These are phyloP conservation scores for Nicotiana rustica DNA, from an alignment of 305 asterid species.

Conservation along the genomic window DNA sequence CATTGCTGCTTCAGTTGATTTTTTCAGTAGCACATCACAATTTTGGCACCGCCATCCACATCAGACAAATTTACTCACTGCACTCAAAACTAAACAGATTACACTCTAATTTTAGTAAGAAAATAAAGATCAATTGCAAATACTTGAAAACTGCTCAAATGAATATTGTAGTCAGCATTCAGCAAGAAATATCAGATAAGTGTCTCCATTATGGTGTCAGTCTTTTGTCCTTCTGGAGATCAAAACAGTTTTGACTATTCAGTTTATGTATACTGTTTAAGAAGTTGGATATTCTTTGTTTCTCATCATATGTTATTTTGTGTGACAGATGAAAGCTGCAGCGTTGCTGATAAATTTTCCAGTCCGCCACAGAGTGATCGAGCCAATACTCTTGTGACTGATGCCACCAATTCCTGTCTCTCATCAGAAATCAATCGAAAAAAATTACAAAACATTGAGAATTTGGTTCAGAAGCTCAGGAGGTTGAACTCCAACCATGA, in stretches of 20 bases:
- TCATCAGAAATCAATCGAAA: constrained; percentile 58
- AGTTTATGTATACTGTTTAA: background rate
- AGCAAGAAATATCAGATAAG: background rate
- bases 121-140: background rate
- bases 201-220: constrained; percentile 23
- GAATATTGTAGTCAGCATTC: background rate
- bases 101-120: background rate
- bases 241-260: background rate
- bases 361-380: constrained; percentile 42
- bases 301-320: constrained; percentile 30
- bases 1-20: background rate
- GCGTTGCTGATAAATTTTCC: constrained; percentile 40
- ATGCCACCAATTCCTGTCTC: constrained; percentile 45
- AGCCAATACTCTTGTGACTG: constrained; percentile 36
- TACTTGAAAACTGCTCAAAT: background rate
- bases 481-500: constrained; percentile 91
- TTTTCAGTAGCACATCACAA: constrained; percentile 2
- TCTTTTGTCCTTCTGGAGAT: constrained; percentile 15
- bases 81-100: constrained; percentile 5
- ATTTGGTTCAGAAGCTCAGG: constrained; percentile 78
- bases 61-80: background rate
- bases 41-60: background rate
- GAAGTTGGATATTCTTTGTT: constrained; percentile 27
- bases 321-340: constrained; percentile 56
- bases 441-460: constrained; percentile 78